These are phyloP conservation scores for Hysterangium stoloniferum DNA, from an alignment of 768 basidiomycete species.

Conservation along the genomic window DNA sequence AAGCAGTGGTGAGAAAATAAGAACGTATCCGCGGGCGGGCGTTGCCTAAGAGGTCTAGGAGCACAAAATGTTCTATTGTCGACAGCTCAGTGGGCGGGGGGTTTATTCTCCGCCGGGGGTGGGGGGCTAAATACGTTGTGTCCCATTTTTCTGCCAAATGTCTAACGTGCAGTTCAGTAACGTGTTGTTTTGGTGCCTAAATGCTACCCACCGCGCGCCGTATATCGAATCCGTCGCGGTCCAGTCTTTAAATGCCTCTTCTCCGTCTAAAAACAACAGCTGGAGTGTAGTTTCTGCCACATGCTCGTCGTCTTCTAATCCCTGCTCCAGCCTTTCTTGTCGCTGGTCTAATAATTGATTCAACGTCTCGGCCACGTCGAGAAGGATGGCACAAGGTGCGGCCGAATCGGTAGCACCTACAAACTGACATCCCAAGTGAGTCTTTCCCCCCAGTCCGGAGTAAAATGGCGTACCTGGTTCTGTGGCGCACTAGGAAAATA, in stretches of 20 bases:
- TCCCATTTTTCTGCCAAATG: slow-evolving; percentile 88
- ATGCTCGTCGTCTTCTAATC: slow-evolving; percentile 59
- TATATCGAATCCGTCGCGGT: slow-evolving; percentile 86
- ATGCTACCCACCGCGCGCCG: slow-evolving; percentile 83
- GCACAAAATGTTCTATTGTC: slow-evolving; percentile 82
- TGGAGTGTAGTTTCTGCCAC: slow-evolving; percentile 80
- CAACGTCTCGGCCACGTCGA: slow-evolving; percentile 83
- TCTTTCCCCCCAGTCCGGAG: no score
- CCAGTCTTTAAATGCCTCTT: slow-evolving; percentile 93
- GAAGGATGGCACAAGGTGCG: slow-evolving; percentile 88
- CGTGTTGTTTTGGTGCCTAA: background rate
- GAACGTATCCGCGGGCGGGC: slow-evolving; percentile 66
- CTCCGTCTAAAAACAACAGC: slow-evolving; percentile 93
- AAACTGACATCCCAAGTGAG: slow-evolving; percentile 48
- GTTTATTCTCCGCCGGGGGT: slow-evolving; percentile 45
- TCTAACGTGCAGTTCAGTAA: slow-evolving; percentile 31
- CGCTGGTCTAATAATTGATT: slow-evolving; percentile 63
- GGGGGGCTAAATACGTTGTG: slow-evolving; percentile 52
- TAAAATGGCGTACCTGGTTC: slow-evolving; percentile 52
- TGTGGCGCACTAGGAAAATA: slow-evolving; percentile 63
- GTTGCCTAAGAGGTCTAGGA: slow-evolving; percentile 88
- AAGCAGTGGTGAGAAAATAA: slow-evolving; percentile 82
- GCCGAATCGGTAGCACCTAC: slow-evolving; percentile 97
- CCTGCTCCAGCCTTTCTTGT: slow-evolving; percentile 42
- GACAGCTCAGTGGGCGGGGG: slow-evolving; percentile 56